Conservation (phyloP, 768 basidiomycete species). For the Rhizopogon vesiculosus region DNA sequence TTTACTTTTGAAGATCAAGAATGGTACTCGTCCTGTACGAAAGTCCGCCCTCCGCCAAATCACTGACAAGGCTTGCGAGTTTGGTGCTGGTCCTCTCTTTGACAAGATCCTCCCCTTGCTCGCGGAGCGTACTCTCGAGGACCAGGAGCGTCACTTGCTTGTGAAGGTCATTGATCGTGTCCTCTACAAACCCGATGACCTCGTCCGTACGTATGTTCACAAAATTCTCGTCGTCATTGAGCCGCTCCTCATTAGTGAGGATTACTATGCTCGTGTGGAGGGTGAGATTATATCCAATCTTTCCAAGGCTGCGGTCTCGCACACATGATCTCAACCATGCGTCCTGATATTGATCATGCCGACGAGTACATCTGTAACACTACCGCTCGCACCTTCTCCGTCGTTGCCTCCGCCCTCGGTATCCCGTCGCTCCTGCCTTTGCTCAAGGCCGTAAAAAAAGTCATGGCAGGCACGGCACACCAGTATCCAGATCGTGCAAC, state of each 20-base stretch:
- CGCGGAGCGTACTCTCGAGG: conserved; percentile 97
- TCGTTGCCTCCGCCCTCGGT: no score
- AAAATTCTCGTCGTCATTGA: conserved; percentile 99
- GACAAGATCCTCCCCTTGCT: conserved; percentile 97
- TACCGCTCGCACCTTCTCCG: no score
- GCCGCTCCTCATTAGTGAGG: conserved; percentile 96
- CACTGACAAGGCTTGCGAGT: conserved; percentile 98
- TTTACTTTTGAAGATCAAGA: conserved; percentile 95
- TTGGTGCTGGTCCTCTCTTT: conserved; percentile 96
- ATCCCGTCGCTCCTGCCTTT: conserved; percentile 50
- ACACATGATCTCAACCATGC: no score
- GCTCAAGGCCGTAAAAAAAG: conserved; percentile 99
- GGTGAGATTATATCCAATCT: conserved; percentile 99
- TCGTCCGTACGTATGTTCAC: conserved; percentile 98
- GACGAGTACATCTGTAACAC: no score
- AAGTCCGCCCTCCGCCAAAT: conserved; percentile 98
- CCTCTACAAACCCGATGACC: conserved; percentile 97
- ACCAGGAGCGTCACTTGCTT: conserved; percentile 95
- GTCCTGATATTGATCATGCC: no score
- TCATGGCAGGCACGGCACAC: conserved; percentile 99
- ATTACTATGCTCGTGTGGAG: conserved; percentile 94
- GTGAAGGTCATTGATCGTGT: conserved; percentile 99
- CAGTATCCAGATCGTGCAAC: conserved; percentile 98
- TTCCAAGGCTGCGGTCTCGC: conserved; percentile 98
- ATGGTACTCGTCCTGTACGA: conserved; percentile 96